Evolutionary conservation across 257 asterid species (phyloP).

Genomic region (Rehmannia glutinosa): DNA sequence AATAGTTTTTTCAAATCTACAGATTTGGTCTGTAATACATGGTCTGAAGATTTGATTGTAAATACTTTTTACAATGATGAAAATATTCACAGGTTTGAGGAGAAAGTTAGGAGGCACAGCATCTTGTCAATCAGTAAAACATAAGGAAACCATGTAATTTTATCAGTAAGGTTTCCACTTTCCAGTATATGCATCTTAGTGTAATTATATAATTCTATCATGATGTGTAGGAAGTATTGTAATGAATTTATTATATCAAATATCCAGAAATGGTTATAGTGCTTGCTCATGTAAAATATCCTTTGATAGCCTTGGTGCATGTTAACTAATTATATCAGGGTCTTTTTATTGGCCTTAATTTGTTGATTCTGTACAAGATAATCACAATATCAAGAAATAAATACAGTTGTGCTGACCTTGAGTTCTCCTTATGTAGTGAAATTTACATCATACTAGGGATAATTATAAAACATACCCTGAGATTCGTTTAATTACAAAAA

Average conservation of each 20-base stretch:
- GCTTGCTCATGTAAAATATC: neutral
- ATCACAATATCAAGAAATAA: constrained; percentile 3
- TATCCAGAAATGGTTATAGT: neutral
- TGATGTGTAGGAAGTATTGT: neutral
- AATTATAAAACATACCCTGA: no score
- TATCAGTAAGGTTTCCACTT: no score
- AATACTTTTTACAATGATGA: neutral
- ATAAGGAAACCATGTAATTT: neutral
- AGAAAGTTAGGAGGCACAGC: constrained; percentile 4
- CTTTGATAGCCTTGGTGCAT: neutral
- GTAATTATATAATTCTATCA: constrained; percentile 8
- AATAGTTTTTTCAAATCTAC: neutral
- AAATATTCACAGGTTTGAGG: constrained; percentile 15
- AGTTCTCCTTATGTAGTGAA: neutral
- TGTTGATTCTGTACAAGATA: neutral
- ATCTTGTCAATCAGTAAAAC: neutral
- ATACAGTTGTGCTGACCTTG: neutral
- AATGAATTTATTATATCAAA: neutral
- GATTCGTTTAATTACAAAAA: no score
- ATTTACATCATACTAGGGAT: neutral
- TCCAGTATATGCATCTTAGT: neutral
- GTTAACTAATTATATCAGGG: neutral
- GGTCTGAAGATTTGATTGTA: no score
- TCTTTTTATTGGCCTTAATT: neutral
- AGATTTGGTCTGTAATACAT: neutral